Evolutionary conservation across 805 yeast species (phyloP).

Genomic region (Candida sphagnicola): DNA sequence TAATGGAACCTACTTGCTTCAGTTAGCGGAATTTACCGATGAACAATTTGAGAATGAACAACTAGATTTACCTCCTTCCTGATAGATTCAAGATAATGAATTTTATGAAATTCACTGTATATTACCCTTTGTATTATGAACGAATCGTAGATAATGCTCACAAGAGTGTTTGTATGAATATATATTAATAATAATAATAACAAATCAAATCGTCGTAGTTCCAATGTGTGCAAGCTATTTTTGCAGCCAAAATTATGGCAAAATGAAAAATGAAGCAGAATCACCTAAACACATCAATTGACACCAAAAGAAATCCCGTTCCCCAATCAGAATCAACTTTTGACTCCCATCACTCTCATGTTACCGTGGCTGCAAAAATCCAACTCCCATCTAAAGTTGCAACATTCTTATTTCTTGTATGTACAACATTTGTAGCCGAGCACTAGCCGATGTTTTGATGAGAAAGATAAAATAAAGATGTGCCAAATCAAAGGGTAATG

Average conservation of each 20-base stretch:
- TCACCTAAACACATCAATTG: too few species aligned
- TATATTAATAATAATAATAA: too few species aligned
- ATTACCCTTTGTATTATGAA: slow-evolving; percentile 1
- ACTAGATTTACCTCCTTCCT: not conserved
- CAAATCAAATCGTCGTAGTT: not conserved
- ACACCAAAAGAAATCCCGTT: too few species aligned
- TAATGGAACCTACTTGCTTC: slow-evolving; percentile 62
- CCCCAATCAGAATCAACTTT: too few species aligned
- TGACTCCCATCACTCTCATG: too few species aligned
- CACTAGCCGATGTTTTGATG: not conserved
- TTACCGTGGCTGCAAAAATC: too few species aligned
- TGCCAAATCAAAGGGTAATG: too few species aligned
- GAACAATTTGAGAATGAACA: slow-evolving; percentile 17
- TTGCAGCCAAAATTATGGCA: too few species aligned
- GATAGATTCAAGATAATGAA: not conserved
- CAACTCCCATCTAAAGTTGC: not conserved
- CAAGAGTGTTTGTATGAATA: slow-evolving; percentile 2
- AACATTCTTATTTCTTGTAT: not conserved
- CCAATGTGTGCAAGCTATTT: too few species aligned
- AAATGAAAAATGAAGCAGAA: too few species aligned
- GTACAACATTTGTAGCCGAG: not conserved
- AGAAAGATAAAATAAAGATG: not conserved
- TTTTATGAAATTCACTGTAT: not conserved
- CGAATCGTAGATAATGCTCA: slow-evolving; percentile 3
- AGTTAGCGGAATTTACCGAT: slow-evolving; percentile 44